Evolutionary conservation across 192 early-diverging fungal species (phyloP), one percentile per base, ranked within the genome.

Genomic region (Pilobolus umbonatus): DNA sequence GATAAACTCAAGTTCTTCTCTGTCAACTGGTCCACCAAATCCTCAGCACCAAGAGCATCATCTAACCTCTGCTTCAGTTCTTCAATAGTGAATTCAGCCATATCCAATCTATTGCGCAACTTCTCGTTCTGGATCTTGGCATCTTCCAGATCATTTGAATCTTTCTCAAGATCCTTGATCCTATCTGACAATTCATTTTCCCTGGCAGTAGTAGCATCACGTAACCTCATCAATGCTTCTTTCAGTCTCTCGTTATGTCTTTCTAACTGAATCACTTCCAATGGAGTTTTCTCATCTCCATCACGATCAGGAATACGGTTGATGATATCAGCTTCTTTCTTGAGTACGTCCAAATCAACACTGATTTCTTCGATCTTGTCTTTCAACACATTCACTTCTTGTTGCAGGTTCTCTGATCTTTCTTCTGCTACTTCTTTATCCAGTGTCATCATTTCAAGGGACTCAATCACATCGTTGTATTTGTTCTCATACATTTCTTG

Each of bases 391-490:
- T 74, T 73, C 0, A 85, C 74, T 61, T 94, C 91, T 25, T 85
- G 85, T 57, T 85, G 79, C 49, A 93, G 52, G 15, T 80, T 74
- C 38, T 95, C 93, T 21, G 85, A 83, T 36, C 78, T 79, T 62
- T 95, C 93, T 58, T 94, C 93, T 0, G 91, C 93, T 79, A 94
- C 83, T 69, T 97, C 93, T 65, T 89, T 89, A 76, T 97, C 95
- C 12, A 97, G 62, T 4, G 90, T 75, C 53, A 89, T 81, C 73
- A 93, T 85, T 69, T 97, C 95, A 72, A 94, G 77, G 14, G 74
- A 73, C 22, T 94, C 94, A 21, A 81, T 57, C 15, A 85, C 73
- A 30, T 95, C 93, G 34, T 77, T 75, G 50, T 89, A 78, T 60
- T 86, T 83, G 17, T 65, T 57, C 54, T 94, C 92, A 28, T 78